Evolutionary conservation across 495 filamentous ascomycete species (phyloP).

Genomic region (Beverwykella pulmonaria): DNA sequence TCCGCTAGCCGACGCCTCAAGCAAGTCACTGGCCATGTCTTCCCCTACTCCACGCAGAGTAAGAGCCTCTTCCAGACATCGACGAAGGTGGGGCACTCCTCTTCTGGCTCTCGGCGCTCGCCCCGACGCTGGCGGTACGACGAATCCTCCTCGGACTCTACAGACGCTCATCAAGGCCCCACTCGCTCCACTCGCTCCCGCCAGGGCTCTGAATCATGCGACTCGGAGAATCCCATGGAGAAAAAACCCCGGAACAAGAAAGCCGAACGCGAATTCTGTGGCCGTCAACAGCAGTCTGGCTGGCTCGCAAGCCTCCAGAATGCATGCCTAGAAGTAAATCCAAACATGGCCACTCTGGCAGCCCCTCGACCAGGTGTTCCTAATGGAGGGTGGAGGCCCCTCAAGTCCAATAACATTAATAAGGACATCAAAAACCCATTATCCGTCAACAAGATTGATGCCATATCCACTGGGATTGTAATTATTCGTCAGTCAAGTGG

Average conservation of each 20-base stretch:
- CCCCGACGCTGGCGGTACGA: background rate
- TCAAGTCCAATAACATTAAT: conserved; percentile 12
- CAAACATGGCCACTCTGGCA: background rate
- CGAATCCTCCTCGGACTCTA: background rate
- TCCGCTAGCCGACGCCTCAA: background rate
- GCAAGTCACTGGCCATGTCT: background rate
- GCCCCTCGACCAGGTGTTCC: background rate
- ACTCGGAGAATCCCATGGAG: background rate
- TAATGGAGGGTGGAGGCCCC: background rate
- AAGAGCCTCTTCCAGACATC: background rate
- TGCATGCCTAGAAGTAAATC: background rate
- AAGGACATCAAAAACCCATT: background rate
- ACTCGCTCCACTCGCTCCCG: background rate
- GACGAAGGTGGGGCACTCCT: background rate
- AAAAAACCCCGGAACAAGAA: background rate
- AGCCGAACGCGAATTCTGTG: background rate
- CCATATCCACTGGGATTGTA: background rate
- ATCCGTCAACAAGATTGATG: background rate
- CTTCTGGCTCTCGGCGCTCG: background rate
- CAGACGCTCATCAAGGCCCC: too few species aligned
- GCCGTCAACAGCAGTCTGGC: background rate
- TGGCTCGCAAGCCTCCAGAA: background rate
- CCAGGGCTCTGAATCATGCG: background rate
- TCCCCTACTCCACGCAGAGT: background rate
- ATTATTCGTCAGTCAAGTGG: background rate